phyloP scores from a whole-genome alignment of 2,329 filamentous ascomycete species.

The Exserohilum turcica region DNA sequence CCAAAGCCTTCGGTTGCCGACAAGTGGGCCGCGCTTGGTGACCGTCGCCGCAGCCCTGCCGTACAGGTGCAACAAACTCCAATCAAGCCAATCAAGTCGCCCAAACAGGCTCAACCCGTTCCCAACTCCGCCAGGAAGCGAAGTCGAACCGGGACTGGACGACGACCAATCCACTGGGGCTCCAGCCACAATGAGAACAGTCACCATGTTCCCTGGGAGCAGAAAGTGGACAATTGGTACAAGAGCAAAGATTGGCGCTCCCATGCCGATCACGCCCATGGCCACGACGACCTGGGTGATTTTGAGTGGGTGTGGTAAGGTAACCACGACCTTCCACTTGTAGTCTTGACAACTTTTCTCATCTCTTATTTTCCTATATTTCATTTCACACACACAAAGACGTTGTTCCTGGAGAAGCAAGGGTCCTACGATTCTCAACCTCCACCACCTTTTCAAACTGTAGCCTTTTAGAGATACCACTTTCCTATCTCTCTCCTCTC shows the following conservation, averaged over 20 bases:
- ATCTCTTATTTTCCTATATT: slow-evolving; percentile 41
- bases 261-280: slow-evolving; percentile 41
- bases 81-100: slow-evolving; percentile 50
- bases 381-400: slow-evolving; percentile 24
- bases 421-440: slow-evolving; percentile 28
- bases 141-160: slow-evolving; percentile 47
- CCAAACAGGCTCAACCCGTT: slow-evolving; percentile 42
- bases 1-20: slow-evolving; percentile 70
- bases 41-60: slow-evolving; percentile 72
- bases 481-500: slow-evolving; percentile 39
- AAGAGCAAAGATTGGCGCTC: slow-evolving; percentile 58
- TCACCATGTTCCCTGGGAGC: slow-evolving; percentile 40
- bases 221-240: slow-evolving; percentile 50
- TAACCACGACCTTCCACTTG: slow-evolving; percentile 68
- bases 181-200: slow-evolving; percentile 43
- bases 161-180: slow-evolving; percentile 44
- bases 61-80: slow-evolving; percentile 52
- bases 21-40: slow-evolving; percentile 88
- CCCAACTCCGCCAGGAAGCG: slow-evolving; percentile 47
- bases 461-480: slow-evolving; percentile 49
- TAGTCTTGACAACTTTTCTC: slow-evolving; percentile 54
- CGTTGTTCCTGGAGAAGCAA: slow-evolving; percentile 29
- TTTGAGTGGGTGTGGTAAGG: slow-evolving; percentile 93
- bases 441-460: slow-evolving; percentile 30
- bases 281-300: slow-evolving; percentile 72